Evolutionary conservation across 1,284 basidiomycete genomes (phyloP).

Genomic region (Ceratobasidium sp.): DNA sequence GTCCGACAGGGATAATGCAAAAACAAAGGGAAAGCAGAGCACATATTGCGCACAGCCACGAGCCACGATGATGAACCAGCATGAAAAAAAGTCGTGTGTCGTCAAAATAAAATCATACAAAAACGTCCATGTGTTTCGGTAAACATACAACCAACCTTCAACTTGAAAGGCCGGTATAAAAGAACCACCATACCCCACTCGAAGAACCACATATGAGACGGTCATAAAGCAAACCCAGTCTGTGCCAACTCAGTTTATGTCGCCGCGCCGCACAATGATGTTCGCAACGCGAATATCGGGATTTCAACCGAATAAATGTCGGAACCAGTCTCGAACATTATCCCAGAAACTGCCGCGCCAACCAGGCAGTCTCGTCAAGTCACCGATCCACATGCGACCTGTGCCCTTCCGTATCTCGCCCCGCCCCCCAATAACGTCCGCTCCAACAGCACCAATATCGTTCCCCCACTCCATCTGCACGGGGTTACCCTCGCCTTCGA

Average conservation of each 20-base stretch:
- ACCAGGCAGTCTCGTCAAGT: slow-evolving; percentile 39
- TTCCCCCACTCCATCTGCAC: slow-evolving; percentile 16
- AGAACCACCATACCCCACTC: neutral
- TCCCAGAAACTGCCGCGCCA: slow-evolving; percentile 47
- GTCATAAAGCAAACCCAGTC: slow-evolving; percentile 9
- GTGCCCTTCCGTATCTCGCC: slow-evolving; percentile 45
- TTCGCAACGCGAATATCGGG: neutral
- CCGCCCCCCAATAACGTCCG: slow-evolving; percentile 22
- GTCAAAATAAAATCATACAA: neutral
- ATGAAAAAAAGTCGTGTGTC: slow-evolving; percentile 11
- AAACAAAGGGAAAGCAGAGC: neutral
- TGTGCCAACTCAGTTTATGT: neutral
- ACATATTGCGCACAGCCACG: slow-evolving; percentile 34
- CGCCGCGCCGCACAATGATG: neutral
- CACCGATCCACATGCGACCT: slow-evolving; percentile 45
- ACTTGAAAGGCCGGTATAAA: neutral
- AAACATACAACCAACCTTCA: slow-evolving; percentile 17
- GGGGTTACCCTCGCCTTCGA: slow-evolving; percentile 34
- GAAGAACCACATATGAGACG: slow-evolving; percentile 11
- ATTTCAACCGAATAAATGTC: slow-evolving; percentile 42
- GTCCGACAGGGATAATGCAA: slow-evolving; percentile 38
- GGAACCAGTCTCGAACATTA: slow-evolving; percentile 44
- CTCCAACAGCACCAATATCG: neutral
- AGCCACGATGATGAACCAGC: neutral
- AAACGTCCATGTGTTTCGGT: slow-evolving; percentile 1